These are phyloP conservation scores for Salvia miltiorrhiza DNA, from an alignment of 257 asterid species.

Conservation along the genomic window DNA sequence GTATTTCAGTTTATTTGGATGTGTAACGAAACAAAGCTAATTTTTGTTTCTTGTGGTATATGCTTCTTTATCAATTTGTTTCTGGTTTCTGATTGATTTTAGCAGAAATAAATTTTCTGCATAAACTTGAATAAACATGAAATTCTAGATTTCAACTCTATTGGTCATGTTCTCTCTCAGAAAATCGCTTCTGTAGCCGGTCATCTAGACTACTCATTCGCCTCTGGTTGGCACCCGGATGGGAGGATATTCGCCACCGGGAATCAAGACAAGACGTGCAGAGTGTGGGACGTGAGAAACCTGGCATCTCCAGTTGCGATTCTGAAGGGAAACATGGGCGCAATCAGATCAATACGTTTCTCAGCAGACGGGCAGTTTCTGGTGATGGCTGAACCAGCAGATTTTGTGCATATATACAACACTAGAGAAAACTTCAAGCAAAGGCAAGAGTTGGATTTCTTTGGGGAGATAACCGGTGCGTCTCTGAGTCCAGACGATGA, in stretches of 20 bases:
- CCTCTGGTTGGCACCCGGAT: conserved; percentile 74
- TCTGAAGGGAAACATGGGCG: conserved; percentile 66
- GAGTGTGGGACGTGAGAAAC: conserved; percentile 71
- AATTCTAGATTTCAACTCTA: not conserved
- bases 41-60: not conserved
- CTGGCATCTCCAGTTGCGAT: conserved; percentile 36
- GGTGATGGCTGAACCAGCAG: conserved; percentile 71
- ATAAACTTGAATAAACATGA: not conserved
- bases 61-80: not conserved
- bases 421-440: conserved; percentile 37
- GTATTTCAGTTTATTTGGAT: not conserved
- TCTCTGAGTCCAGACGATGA: conserved; percentile 69
- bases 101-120: not conserved
- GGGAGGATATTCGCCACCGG: conserved; percentile 69
- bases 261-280: conserved; percentile 75
- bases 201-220: conserved; percentile 71
- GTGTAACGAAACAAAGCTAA: not conserved
- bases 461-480: conserved; percentile 76
- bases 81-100: not conserved
- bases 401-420: conserved; percentile 65
- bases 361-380: conserved; percentile 64
- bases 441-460: conserved; percentile 68
- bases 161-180: not conserved
- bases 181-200: conserved; percentile 43
- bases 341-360: conserved; percentile 63